Percentiles rank a stretch among this genome's conserved stretches.
These are phyloP conservation scores for Litchi chinensis DNA, from an alignment of 345 rosid species.

Conservation along the genomic window DNA sequence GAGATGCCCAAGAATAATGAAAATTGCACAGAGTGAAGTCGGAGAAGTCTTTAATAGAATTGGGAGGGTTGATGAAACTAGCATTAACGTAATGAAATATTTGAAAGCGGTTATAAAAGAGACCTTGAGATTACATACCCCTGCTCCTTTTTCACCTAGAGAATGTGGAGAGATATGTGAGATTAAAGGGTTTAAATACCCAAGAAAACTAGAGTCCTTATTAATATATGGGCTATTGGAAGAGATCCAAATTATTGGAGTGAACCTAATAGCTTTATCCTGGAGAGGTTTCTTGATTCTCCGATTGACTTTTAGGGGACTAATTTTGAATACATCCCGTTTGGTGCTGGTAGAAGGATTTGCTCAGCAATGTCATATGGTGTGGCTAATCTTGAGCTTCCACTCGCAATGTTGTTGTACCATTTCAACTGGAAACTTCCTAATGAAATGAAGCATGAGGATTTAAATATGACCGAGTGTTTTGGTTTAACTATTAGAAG, in stretches of 20 bases:
- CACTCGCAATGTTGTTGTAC: slow-evolving; percentile 24
- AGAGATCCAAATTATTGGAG: slow-evolving; percentile 21
- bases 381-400: slow-evolving; percentile 19
- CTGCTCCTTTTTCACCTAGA: neutral
- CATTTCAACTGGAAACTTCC: slow-evolving; percentile 36
- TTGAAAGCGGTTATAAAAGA: slow-evolving; percentile 29
- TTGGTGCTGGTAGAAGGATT: neutral
- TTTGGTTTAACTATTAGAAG: slow-evolving; percentile 35
- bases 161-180: slow-evolving; percentile 11
- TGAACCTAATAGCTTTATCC: slow-evolving; percentile 34
- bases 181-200: slow-evolving; percentile 19
- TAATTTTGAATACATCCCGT: slow-evolving; percentile 8
- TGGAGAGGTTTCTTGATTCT: slow-evolving; percentile 29
- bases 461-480: slow-evolving; percentile 45
- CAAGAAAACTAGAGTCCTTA: slow-evolving; percentile 25
- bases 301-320: slow-evolving; percentile 22
- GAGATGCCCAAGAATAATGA: slow-evolving; percentile 19
- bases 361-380: neutral
- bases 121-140: slow-evolving; percentile 24
- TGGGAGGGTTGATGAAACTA: slow-evolving; percentile 22
- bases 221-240: neutral
- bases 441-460: slow-evolving; percentile 21
- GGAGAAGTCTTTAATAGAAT: slow-evolving; percentile 15
- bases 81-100: slow-evolving; percentile 13
- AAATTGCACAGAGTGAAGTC: slow-evolving; percentile 25